Evolutionary conservation across 129 eudicot species (phyloP), one percentile per base, ranked within the genome.

Genomic region (Cynara cardunculus): DNA sequence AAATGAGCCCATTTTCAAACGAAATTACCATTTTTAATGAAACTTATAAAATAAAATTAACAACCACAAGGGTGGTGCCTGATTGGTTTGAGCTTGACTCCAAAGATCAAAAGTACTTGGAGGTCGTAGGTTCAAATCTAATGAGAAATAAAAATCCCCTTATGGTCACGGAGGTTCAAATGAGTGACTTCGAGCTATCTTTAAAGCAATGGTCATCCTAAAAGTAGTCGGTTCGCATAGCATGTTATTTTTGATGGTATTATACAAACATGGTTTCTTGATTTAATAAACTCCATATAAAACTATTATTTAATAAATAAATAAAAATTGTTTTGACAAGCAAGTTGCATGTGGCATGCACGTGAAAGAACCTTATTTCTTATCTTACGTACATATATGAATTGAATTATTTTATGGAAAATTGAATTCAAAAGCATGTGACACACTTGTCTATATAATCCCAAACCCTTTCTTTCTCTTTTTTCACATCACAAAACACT

Each of bases 311-410:
- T n/a, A 71, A 5, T 71, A 19, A 19, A 26, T 12, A 37, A 25
- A 21, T 44, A 75, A 65, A 75, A 70, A 7, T 32, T 44, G 3
- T 76, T 69, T 73, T 75, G 18, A 16, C 22, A 84, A 78, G 87
- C 75, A 68, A 79, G 71, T 73, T 0, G 75, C 83, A 84, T 71
- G 87, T 84, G 87, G 75, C 24, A 78, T 71, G 75, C 24, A 78
- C 75, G 75, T 78, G 87, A 84, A 24, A 34, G 76, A 78, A 66
- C 68, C 59, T 78, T 78, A 67, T 24, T 25, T 24, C 4, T 67
- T 67, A 34, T 64, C 71, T 78, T 18, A 83, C 41, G 75, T 78
- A 79, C 87, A 80, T 78, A 84, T 72, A 72, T 83, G 82, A 78
- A 44, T 72, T 35, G 6, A 72, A 77, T 77, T 34, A 37, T 3